phyloP scores from a whole-genome alignment of 2,329 filamentous ascomycete species.

The Byssothecium circinans region DNA sequence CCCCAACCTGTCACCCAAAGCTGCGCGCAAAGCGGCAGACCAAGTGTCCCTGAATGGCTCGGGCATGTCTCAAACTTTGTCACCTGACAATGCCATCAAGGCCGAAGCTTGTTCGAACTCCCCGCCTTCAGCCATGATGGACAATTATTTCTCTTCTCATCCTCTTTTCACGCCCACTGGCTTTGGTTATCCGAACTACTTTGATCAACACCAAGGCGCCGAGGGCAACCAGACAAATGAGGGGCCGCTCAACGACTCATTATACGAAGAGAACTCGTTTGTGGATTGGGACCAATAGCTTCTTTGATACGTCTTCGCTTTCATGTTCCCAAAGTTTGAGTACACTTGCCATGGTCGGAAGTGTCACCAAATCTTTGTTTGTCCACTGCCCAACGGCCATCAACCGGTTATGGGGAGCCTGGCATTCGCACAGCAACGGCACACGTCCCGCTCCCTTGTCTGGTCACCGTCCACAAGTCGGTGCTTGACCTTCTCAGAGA shows the following conservation, averaged over 20 bases:
- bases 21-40: constrained; percentile 8
- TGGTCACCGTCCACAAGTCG: too few species aligned
- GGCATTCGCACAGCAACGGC: too few species aligned
- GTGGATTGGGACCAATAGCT: constrained; percentile 9
- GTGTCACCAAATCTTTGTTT: too few species aligned
- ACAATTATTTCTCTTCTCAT: background rate
- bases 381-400: too few species aligned
- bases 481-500: too few species aligned
- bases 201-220: constrained; percentile 1
- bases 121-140: constrained; percentile 1
- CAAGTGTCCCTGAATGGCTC: background rate
- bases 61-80: constrained; percentile 7
- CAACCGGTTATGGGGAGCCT: too few species aligned
- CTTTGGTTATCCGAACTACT: constrained; percentile 6
- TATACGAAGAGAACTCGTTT: constrained; percentile 9
- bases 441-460: too few species aligned
- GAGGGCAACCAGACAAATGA: constrained; percentile 2
- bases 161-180: constrained; percentile 4
- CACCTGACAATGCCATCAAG: constrained; percentile 6
- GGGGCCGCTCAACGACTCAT: background rate
- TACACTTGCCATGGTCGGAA: too few species aligned
- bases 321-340: too few species aligned
- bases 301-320: too few species aligned
- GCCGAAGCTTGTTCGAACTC: background rate
- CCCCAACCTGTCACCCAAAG: constrained; percentile 44